Base-by-base conservation (phyloP, 2,329 filamentous ascomycete species). In the Dothistroma septosporum region DNA sequence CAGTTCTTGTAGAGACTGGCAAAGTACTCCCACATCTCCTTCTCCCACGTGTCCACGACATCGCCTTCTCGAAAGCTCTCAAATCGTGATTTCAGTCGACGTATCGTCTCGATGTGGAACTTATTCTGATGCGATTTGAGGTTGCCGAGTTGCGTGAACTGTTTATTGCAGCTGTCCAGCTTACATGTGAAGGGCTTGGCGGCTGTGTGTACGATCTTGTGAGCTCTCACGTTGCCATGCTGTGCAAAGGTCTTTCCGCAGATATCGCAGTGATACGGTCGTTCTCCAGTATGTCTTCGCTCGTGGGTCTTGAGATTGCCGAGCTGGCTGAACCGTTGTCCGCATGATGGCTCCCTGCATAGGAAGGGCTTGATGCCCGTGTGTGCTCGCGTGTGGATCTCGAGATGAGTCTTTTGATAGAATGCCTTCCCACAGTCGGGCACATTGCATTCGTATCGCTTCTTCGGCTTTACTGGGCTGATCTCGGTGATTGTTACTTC, bases 121-220 rank as follows among this genome's bases (percentile, higher is more conserved):
- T 92, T 93, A 78, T 97, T 97, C 76, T 96, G 91, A 72, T 97
- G 93, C 2, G 89, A 90, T 88, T 97, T 97, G 67, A 97, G 83
- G 72, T 97, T 97, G 9, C 93, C 93, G 1, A 93, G 83, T 68
- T 95, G 90, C 0, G 91, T 95, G 73, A 97, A 97, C 48, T 87
- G 83, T 78, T 96, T 97, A 63, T 86, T 85, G 77, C 93, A 97
- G 62, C 86, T 83, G 68, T 96, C 91, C 8, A 97, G 81, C 62
- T 84, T 86, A 77, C 93, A 97, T 32, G 85, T 83, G 73, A 89
- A 96, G 0, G 87, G 89, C 76, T 94, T 95, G 41, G 85, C 81
- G 50, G 87, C 83, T 62, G 87, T 82, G 75, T 96, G 92, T 1
- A 90, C 91, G 69, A 89, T 88, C 77, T 88, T 85, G 77, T 97